Conservation (phyloP, 225 moss, liverwort and hornwort genomes). For the Climacium dendroides region DNA sequence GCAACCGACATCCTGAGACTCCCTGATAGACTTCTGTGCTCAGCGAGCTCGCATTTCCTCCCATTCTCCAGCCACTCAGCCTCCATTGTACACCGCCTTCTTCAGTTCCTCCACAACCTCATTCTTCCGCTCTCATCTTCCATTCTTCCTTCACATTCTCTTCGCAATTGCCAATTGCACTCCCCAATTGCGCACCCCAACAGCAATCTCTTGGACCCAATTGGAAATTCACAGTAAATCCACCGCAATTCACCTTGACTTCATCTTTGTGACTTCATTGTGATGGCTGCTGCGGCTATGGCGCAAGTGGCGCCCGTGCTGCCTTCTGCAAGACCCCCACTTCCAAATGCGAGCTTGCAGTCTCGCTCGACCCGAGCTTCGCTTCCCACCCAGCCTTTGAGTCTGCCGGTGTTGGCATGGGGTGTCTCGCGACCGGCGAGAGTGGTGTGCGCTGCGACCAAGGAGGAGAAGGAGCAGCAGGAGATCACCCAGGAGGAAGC, state of each 20-base stretch:
- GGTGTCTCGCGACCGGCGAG: background rate
- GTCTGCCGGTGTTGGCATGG: conserved; percentile 22
- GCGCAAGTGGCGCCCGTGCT: background rate
- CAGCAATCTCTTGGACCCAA: background rate
- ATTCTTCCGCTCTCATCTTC: background rate
- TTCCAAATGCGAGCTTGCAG: background rate
- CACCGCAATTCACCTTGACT: background rate
- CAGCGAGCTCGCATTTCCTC: background rate
- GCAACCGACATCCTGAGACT: background rate
- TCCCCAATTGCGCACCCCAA: background rate
- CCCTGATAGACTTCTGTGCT: too few species aligned
- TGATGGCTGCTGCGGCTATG: conserved; percentile 2
- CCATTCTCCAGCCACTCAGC: background rate
- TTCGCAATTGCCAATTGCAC: background rate
- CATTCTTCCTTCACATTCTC: background rate
- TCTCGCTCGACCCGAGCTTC: background rate
- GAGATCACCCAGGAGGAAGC: conserved; percentile 3
- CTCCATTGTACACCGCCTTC: background rate
- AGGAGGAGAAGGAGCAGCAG: conserved; percentile 52
- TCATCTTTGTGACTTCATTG: background rate
- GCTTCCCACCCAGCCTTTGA: background rate
- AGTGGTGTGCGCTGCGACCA: conserved; percentile 51
- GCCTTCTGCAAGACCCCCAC: background rate
- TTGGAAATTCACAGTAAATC: background rate
- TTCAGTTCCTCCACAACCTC: background rate